Conservation (phyloP, 2,329 filamentous ascomycete species). For the Botrytis fragariae region DNA sequence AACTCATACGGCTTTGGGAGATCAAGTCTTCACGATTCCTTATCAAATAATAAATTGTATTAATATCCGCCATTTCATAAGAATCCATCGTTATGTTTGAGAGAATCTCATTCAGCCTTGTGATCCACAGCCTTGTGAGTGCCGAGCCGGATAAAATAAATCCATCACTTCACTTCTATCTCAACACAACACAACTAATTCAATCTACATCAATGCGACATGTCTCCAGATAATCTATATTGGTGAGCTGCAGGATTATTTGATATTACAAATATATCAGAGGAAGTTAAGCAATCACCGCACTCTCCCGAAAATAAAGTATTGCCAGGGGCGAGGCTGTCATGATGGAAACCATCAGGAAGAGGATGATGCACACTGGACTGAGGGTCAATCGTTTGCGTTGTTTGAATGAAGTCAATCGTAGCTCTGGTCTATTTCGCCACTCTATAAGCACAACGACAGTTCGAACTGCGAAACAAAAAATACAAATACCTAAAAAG, state of each 20-base stretch:
- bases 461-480: slow-evolving; percentile 2
- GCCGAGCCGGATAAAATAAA: slow-evolving; percentile 10
- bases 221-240: neutral
- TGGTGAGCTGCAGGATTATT: neutral
- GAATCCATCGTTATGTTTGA: neutral
- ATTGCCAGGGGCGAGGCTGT: neutral
- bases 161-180: neutral
- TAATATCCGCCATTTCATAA: neutral
- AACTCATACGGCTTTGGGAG: neutral
- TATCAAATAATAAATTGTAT: neutral
- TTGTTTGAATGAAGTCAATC: neutral
- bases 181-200: neutral
- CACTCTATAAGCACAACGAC: slow-evolving; percentile 15
- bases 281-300: neutral
- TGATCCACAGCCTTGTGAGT: slow-evolving; percentile 1
- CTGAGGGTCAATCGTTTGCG: neutral
- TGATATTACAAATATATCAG: neutral
- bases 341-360: slow-evolving; percentile 12
- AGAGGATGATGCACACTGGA: neutral
- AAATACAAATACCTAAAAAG: neutral
- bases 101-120: slow-evolving; percentile 1
- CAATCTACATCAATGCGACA: neutral
- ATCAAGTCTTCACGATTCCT: neutral
- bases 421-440: neutral
- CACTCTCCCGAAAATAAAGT: neutral